Evolutionary conservation across 371 early-diverging fungal species (phyloP).

Genomic region (Choanephora cucurbitarum): DNA sequence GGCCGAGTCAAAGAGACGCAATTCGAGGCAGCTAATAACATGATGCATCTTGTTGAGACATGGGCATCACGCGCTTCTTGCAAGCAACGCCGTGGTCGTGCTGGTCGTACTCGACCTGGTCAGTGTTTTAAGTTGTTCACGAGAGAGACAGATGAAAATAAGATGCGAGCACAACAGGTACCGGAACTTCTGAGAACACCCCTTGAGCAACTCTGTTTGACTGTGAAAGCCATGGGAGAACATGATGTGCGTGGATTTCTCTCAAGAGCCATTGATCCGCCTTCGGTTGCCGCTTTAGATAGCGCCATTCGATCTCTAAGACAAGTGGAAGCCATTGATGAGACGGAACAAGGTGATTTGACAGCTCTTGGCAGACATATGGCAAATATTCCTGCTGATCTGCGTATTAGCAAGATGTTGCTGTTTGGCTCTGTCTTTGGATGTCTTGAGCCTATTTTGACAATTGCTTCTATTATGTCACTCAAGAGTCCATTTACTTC

Average conservation of each 20-base stretch:
- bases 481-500: constrained; percentile 71
- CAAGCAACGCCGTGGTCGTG: constrained; percentile 90
- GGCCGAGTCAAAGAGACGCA: constrained; percentile 85
- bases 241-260: constrained; percentile 62
- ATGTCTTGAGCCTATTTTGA: constrained; percentile 80
- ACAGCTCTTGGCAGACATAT: constrained; percentile 91
- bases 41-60: constrained; percentile 56
- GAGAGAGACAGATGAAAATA: constrained; percentile 42
- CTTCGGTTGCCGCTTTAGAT: constrained; percentile 63
- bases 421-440: constrained; percentile 79
- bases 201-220: constrained; percentile 79
- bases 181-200: constrained; percentile 86
- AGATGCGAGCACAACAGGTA: constrained; percentile 64
- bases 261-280: constrained; percentile 73
- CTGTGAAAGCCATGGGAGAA: constrained; percentile 77
- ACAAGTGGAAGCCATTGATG: constrained; percentile 62
- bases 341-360: constrained; percentile 51
- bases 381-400: constrained; percentile 88
- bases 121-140: constrained; percentile 74
- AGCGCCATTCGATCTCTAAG: constrained; percentile 60
- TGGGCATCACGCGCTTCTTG: constrained; percentile 80
- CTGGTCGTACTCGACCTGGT: constrained; percentile 90
- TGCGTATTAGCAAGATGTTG: constrained; percentile 87
- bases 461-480: constrained; percentile 80
- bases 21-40: constrained; percentile 61